phyloP scores from a whole-genome alignment of 2,329 filamentous ascomycete species.

The Venturia pyrina region DNA sequence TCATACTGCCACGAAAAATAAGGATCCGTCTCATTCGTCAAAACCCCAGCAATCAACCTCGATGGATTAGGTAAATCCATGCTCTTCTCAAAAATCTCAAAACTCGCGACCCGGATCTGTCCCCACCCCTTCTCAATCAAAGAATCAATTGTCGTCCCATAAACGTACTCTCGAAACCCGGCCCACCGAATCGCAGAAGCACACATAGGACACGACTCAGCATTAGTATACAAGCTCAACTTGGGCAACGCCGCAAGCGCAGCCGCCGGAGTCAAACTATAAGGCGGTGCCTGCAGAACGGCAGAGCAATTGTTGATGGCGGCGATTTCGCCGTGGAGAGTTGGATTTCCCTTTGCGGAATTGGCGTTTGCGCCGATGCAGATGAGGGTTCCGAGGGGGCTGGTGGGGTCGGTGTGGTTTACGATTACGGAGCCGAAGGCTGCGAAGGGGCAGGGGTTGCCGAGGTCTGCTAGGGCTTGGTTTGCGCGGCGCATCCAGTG shows the following conservation, averaged over 20 bases:
- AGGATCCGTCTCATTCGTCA: slow-evolving; percentile 44
- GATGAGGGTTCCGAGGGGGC: slow-evolving; percentile 33
- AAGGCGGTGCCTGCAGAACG: slow-evolving; percentile 36
- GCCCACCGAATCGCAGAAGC: slow-evolving; percentile 47
- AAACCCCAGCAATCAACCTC: slow-evolving; percentile 34
- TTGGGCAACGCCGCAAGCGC: slow-evolving; percentile 36
- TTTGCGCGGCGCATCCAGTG: slow-evolving; percentile 46
- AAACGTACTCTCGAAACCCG: slow-evolving; percentile 46
- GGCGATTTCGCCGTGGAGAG: slow-evolving; percentile 46
- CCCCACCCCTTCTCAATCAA: slow-evolving; percentile 40
- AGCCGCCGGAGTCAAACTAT: slow-evolving; percentile 31
- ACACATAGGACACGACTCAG: slow-evolving; percentile 49
- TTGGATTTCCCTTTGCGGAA: slow-evolving; percentile 38
- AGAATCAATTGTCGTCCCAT: slow-evolving; percentile 40
- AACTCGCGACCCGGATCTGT: slow-evolving; percentile 38
- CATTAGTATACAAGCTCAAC: slow-evolving; percentile 47
- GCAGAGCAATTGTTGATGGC: slow-evolving; percentile 44
- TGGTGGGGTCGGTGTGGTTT: slow-evolving; percentile 38
- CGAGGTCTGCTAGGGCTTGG: slow-evolving; percentile 31
- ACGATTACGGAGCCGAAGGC: slow-evolving; percentile 47
- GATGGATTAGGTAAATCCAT: slow-evolving; percentile 27
- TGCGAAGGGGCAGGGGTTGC: slow-evolving; percentile 41
- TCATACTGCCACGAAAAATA: slow-evolving; percentile 47
- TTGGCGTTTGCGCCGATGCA: slow-evolving; percentile 43
- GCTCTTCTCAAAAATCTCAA: slow-evolving; percentile 38